Evolutionary conservation across 1,284 basidiomycete genomes (phyloP).

Genomic region (Neolentinus lepideus): DNA sequence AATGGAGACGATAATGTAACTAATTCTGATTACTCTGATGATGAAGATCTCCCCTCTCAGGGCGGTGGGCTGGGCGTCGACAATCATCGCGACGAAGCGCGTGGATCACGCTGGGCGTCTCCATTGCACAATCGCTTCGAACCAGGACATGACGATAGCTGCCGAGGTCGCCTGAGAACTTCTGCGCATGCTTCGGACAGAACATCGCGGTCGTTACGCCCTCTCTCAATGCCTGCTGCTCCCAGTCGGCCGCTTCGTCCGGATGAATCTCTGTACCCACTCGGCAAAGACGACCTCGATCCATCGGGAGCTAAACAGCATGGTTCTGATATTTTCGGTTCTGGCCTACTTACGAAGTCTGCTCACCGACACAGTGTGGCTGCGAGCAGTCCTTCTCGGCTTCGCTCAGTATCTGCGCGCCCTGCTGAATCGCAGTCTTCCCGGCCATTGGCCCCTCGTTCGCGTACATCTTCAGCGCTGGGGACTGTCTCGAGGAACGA

Average conservation of each 20-base stretch:
- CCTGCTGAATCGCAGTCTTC: too few species aligned
- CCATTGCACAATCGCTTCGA: neutral
- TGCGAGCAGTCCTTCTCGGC: neutral
- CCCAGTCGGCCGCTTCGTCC: neutral
- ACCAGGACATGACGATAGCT: neutral
- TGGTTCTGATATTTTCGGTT: too few species aligned
- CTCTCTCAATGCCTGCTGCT: neutral
- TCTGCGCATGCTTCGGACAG: neutral
- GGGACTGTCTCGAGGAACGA: neutral
- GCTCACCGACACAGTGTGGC: neutral
- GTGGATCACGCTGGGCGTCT: neutral
- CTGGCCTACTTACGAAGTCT: neutral
- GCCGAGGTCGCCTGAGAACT: neutral
- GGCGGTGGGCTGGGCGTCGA: neutral
- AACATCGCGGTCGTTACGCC: neutral
- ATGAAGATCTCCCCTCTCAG: neutral
- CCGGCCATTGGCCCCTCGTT: neutral
- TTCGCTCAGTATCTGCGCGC: neutral
- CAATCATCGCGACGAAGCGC: neutral
- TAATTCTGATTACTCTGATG: constrained; percentile 21
- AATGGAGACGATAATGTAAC: neutral
- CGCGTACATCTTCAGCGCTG: neutral
- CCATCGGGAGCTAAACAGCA: neutral
- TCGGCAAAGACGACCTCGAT: neutral
- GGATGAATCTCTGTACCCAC: neutral